Evolutionary conservation across 2,329 filamentous ascomycete genomes (phyloP).

Genomic region (Pleurostoma richardsiae): DNA sequence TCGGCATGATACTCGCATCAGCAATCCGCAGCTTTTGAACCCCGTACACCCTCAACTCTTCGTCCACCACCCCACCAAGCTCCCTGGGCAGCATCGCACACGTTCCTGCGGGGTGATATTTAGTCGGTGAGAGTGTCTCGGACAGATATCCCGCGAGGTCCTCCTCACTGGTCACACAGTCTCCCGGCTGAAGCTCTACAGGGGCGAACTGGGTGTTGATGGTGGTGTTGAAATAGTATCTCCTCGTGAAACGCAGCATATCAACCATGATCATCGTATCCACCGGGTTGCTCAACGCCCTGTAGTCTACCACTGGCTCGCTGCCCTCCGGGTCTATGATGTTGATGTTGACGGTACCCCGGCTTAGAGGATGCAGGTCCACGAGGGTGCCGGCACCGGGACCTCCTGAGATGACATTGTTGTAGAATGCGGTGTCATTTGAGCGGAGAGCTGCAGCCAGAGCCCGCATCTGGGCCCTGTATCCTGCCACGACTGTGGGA

Average conservation of each 20-base stretch:
- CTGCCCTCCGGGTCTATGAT: constrained; percentile 27
- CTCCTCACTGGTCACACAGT: constrained; percentile 22
- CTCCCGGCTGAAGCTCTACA: constrained; percentile 24
- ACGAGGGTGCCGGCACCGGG: constrained; percentile 15
- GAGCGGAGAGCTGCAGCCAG: constrained; percentile 26
- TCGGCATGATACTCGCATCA: constrained; percentile 33
- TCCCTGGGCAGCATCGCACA: constrained; percentile 33
- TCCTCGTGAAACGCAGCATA: constrained; percentile 27
- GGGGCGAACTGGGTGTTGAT: constrained; percentile 23
- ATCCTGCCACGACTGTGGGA: constrained; percentile 27
- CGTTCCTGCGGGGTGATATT: constrained; percentile 32
- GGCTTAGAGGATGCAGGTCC: constrained; percentile 25
- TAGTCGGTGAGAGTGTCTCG: constrained; percentile 11
- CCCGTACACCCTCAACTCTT: constrained; percentile 31
- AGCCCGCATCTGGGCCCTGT: constrained; percentile 28
- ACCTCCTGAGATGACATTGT: constrained; percentile 13
- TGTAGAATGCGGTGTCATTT: constrained; percentile 27
- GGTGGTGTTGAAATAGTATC: constrained; percentile 28
- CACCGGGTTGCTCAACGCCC: constrained; percentile 29
- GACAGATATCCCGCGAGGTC: constrained; percentile 18
- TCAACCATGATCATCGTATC: constrained; percentile 31
- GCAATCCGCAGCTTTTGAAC: constrained; percentile 32
- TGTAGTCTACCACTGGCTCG: constrained; percentile 31
- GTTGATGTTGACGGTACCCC: constrained; percentile 30
- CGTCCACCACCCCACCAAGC: constrained; percentile 33